A percentile compares a stretch with the other conserved stretches of the same genome.
Evolutionary conservation across 768 basidiomycete genomes (phyloP).

Genomic region (Cystobasidium tubakii): DNA sequence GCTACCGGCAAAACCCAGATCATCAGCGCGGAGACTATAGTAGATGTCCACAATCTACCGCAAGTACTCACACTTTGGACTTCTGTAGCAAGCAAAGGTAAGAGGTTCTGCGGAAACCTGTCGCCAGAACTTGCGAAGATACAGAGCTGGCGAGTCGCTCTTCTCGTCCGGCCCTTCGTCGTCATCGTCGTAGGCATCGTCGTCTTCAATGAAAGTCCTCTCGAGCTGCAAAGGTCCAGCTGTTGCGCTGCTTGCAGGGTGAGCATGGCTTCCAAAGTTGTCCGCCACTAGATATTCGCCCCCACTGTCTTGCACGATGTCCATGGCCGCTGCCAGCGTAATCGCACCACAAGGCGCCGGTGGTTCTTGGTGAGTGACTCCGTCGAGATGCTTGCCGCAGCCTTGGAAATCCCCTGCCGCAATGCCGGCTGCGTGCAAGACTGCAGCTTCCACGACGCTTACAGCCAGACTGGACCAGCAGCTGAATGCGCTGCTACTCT

Average conservation of each 20-base stretch:
- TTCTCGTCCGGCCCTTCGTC: constrained; percentile 6
- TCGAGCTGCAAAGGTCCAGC: background rate
- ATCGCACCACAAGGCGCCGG: background rate
- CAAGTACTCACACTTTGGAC: constrained; percentile 1
- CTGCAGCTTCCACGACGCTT: too few relatives aligned
- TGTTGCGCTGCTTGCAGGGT: background rate
- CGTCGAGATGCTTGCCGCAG: too few relatives aligned
- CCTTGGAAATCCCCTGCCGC: too few relatives aligned
- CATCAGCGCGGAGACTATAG: too few relatives aligned
- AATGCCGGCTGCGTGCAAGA: too few relatives aligned
- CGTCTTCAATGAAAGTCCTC: background rate
- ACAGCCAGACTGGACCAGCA: too few relatives aligned
- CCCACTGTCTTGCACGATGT: background rate
- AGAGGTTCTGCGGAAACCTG: constrained; percentile 20
- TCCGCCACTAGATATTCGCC: background rate
- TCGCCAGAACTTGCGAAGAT: constrained; percentile 28
- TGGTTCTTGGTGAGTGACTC: background rate
- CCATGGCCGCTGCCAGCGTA: background rate
- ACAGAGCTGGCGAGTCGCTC: constrained; percentile 8
- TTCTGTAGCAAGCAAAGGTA: background rate
- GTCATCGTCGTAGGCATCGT: background rate
- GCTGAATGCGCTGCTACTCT: too few relatives aligned
- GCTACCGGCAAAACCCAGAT: background rate
- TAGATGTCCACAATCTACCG: too few relatives aligned
- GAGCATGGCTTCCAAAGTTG: background rate